These are phyloP conservation scores for Leishmania arabica DNA, from an alignment of 208 protist genomes.

Conservation along the genomic window DNA sequence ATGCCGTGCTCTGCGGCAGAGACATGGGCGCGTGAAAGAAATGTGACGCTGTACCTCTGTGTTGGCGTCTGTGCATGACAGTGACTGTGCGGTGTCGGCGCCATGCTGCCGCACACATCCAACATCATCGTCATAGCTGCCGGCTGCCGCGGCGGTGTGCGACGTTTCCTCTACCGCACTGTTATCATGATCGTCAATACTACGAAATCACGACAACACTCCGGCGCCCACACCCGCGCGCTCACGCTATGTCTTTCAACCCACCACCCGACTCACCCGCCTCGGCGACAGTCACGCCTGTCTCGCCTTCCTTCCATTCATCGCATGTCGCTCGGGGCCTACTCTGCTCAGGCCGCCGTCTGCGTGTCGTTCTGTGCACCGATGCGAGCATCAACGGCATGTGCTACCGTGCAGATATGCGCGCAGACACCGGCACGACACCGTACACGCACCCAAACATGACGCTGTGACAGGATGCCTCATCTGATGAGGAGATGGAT, in stretches of 20 bases:
- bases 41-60: neutral
- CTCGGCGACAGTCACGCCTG: neutral
- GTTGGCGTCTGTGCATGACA: neutral
- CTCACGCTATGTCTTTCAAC: neutral
- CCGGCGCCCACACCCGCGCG: neutral
- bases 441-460: neutral
- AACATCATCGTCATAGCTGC: neutral
- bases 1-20: neutral
- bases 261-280: neutral
- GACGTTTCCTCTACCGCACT: neutral
- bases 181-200: neutral
- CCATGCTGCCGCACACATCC: neutral
- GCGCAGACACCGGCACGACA: neutral
- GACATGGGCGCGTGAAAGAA: no score
- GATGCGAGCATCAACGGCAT: neutral
- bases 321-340: neutral
- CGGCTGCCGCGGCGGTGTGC: neutral
- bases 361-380: neutral
- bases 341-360: neutral
- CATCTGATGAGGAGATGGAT: neutral
- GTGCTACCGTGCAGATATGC: neutral
- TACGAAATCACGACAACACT: neutral
- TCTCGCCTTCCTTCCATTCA: neutral
- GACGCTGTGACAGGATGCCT: neutral
- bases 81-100: neutral